Evolutionary conservation across 2,329 filamentous ascomycete genomes (phyloP).

Genomic region (Fusarium duplospermum): DNA sequence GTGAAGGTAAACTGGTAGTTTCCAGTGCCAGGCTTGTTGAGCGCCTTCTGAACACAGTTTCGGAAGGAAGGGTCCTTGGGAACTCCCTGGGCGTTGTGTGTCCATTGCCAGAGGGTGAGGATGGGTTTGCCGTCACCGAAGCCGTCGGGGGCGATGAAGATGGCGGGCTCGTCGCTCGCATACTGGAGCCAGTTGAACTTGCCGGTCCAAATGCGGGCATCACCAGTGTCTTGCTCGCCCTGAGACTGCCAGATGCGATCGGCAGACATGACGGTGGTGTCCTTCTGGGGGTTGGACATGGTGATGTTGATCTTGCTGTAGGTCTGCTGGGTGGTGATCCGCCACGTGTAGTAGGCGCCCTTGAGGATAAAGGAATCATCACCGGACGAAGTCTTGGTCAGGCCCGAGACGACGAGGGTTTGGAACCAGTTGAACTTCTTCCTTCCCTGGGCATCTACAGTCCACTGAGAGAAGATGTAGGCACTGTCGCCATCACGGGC

Average conservation of each 20-base stretch:
- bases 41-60: background rate
- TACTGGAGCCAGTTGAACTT: conserved; percentile 31
- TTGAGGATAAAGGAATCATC: conserved; percentile 23
- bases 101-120: conserved; percentile 34
- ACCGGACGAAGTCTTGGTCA: conserved; percentile 1
- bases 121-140: conserved; percentile 35
- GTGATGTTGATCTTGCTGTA: conserved; percentile 25
- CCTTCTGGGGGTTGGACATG: conserved; percentile 17
- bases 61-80: conserved; percentile 17
- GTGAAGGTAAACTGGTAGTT: background rate
- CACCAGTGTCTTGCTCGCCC: background rate
- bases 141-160: conserved; percentile 36
- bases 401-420: conserved; percentile 7
- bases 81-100: conserved; percentile 1
- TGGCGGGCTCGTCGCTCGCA: conserved; percentile 22
- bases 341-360: conserved; percentile 13
- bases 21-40: background rate
- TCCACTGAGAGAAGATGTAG: conserved; percentile 41
- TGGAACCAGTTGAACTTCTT: conserved; percentile 35
- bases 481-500: conserved; percentile 33
- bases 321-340: conserved; percentile 15
- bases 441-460: conserved; percentile 4
- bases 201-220: conserved; percentile 32
- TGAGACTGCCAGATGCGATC: conserved; percentile 28
- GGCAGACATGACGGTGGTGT: background rate